Evolutionary conservation across 805 yeast genomes (phyloP).

Genomic region (Kodamaea lidongshanica): DNA sequence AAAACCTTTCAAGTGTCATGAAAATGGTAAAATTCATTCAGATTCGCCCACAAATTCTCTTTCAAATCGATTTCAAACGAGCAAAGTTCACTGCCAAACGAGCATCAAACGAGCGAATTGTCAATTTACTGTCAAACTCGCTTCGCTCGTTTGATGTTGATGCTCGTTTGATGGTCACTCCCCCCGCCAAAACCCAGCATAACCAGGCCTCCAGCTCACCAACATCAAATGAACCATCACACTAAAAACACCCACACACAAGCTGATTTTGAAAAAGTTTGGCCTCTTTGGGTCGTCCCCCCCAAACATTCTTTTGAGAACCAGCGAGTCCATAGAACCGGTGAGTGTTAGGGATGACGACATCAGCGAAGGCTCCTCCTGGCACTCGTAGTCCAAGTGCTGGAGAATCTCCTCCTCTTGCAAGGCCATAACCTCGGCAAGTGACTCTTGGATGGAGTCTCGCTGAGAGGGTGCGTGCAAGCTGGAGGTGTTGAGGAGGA

Average conservation of each 20-base stretch:
- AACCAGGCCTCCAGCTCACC: too few species aligned
- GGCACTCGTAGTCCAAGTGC: slow-evolving; percentile 22
- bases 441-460: slow-evolving; percentile 3
- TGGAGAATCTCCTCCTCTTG: slow-evolving; percentile 31
- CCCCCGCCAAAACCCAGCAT: too few species aligned
- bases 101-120: too few species aligned
- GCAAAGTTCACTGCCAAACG: too few species aligned
- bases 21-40: too few species aligned
- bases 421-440: slow-evolving; percentile 4
- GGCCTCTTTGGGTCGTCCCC: slow-evolving; percentile 10
- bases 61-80: too few species aligned
- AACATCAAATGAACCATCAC: slow-evolving; percentile 30
- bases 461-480: slow-evolving; percentile 7
- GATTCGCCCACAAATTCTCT: too few species aligned
- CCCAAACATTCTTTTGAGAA: slow-evolving; percentile 25
- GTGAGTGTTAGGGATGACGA: slow-evolving; percentile 31
- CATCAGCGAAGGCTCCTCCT: slow-evolving; percentile 22
- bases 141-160: too few species aligned
- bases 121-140: too few species aligned
- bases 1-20: too few species aligned
- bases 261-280: slow-evolving; percentile 26
- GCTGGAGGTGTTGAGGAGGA: slow-evolving; percentile 29
- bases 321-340: slow-evolving; percentile 24
- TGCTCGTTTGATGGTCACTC: too few species aligned
- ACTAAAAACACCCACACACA: slow-evolving; percentile 37